Base-by-base conservation (phyloP, 2,329 filamentous ascomycete genomes). In the Epichloe coenophiala region DNA sequence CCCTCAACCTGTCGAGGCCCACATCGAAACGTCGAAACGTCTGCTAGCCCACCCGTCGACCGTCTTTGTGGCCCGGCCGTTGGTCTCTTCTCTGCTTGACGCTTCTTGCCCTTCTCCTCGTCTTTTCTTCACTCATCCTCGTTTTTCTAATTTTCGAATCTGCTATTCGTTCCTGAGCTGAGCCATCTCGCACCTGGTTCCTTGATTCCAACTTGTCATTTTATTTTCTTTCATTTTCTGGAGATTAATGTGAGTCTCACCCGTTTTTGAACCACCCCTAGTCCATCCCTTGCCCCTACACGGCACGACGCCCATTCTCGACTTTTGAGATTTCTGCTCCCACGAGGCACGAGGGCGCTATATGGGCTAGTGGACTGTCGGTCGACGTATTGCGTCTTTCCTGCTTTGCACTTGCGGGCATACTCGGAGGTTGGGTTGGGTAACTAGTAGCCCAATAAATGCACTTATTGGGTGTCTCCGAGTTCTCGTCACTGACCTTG, bases 201-300 rank as follows among this genome's bases (percentile, higher is more conserved):
- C 11, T 38, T 42, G n/a, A 21, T 33, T 36, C 19, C 7, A 15
- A 19, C 33, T 45, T 45, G 4, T 17, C 5, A 4, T 21, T 17
- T 17, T 40, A 11, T 13, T 15, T 37, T 33, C 11, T 35, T 13
- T 15, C n/a, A 12, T 39, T 19, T 52, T 55, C 54, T 60, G 55
- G 59, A 64, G 53, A 65, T 65, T 61, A 65, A 65, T 65, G 64
- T 66, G 62, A 66, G 64, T 66, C 56, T 46, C 50, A 39, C 43
- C 43, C 31, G 23, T 13, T 27, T 38, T 17, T 23, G 33, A 38
- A 46, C n/a, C 33, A 39, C 23, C 40, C 55, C 54, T 59, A 57
- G 57, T 17, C 17, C 17, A 55, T 58, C 60, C 59, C 50, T 59
- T 50, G 42, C 27, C 21, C 21, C 23, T 17, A 27, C 13, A 19